Evolutionary conservation across 2,329 filamentous ascomycete species (phyloP), one percentile per base, ranked within the genome.

Genomic region (Leptographium lundbergii): DNA sequence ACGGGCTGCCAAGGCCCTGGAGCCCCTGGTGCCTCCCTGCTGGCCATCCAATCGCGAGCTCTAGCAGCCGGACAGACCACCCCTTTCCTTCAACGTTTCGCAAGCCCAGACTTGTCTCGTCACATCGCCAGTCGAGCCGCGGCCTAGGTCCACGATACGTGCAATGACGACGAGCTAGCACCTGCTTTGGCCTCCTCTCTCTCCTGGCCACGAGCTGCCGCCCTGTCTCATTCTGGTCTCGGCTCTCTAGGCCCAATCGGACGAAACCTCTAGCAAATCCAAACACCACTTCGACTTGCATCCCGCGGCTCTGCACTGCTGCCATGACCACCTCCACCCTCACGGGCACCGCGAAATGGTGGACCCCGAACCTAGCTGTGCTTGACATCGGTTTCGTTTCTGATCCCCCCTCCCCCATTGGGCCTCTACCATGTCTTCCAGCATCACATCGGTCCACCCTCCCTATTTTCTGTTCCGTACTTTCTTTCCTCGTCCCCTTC

Each of bases 51-150:
- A 51, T 27, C 14, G 48, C 25, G 25, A 11, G 14, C 51, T 4
- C 29, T 36, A 34, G 51, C 17, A 50, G 36, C 59, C 52, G 17
- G 54, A 57, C 59, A 53, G 61, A 48, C 58, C 4, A 42, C 36
- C 24, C 42, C 55, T 54, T 9, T 34, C 32, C 32, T 54, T n/a
- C 48, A 39, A 48, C 25, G 24, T 25, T 24, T 27, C 19, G 17
- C 36, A 53, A 57, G 27, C 36, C 60, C 59, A 62, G 64, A 65
- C 64, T 61, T 57, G 60, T 45, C 29, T 51, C 62, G 65, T 65
- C 63, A 62, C 59, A 67, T 65, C 63, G 60, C 63, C 63, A 54
- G 65, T 61, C 61, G 60, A 61, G 61, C 64, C 62, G 60, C 63
- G 47, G 42, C 59, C 45, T 45, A 59, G 27, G 36, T 19, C 24